Evolutionary conservation across 768 basidiomycete species (phyloP).

Genomic region (Mycena filopes): DNA sequence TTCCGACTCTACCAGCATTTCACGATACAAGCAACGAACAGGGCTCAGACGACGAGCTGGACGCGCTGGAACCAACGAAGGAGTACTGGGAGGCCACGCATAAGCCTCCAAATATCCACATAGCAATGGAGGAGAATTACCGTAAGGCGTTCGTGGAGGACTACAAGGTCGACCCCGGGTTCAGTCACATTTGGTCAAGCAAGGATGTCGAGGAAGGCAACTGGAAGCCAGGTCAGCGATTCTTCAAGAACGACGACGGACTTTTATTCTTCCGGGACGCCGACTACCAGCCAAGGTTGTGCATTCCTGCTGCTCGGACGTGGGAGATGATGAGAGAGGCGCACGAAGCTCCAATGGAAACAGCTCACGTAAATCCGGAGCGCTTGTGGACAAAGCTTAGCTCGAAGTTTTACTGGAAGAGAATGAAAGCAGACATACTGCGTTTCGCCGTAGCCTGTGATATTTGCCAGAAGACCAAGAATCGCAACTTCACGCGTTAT

Average conservation of each 20-base stretch:
- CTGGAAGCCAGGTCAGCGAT: conserved; percentile 21
- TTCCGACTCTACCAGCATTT: no score
- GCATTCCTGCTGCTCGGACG: conserved; percentile 16
- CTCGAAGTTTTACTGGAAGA: background rate
- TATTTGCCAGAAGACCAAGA: background rate
- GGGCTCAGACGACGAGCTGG: background rate
- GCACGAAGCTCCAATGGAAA: conserved; percentile 15
- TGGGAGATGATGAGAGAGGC: background rate
- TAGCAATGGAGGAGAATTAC: background rate
- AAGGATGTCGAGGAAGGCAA: background rate
- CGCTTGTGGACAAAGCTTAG: no score
- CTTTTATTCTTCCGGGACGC: no score
- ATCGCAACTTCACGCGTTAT: no score
- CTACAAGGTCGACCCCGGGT: background rate
- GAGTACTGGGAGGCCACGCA: background rate
- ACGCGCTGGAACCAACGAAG: background rate
- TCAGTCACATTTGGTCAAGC: background rate
- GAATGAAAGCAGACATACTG: conserved; percentile 1
- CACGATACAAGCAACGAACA: no score
- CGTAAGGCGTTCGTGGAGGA: background rate
- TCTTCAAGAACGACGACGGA: conserved; percentile 22
- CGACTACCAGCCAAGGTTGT: conserved; percentile 27
- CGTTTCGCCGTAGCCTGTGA: background rate
- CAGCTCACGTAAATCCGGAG: conserved; percentile 9
- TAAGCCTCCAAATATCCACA: background rate